These are phyloP conservation scores for Saturnispora galanensis DNA, from an alignment of 805 yeast genomes.

Conservation along the genomic window DNA sequence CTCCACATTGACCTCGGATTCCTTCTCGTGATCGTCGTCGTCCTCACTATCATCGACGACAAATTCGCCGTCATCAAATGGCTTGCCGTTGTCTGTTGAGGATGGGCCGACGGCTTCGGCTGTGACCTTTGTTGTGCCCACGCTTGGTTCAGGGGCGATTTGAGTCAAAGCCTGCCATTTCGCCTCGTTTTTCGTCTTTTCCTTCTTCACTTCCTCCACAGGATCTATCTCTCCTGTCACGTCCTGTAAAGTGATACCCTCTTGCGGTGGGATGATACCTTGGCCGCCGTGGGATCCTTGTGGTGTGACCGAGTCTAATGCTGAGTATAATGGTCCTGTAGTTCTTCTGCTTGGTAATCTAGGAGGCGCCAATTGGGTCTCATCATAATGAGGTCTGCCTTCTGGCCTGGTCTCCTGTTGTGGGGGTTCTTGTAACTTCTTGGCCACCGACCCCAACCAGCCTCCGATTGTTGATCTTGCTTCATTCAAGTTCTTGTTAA, in stretches of 20 bases:
- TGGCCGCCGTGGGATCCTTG: neutral
- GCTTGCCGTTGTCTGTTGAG: neutral
- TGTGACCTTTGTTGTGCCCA: constrained; percentile 3
- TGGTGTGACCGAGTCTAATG: constrained; percentile 1
- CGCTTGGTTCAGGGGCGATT: constrained; percentile 31
- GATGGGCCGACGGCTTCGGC: neutral
- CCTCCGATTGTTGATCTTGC: constrained; percentile 65
- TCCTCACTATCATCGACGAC: constrained; percentile 44
- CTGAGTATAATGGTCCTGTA: constrained; percentile 13
- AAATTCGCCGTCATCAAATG: constrained; percentile 34
- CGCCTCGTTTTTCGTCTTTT: constrained; percentile 16
- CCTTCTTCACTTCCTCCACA: neutral
- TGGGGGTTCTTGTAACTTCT: constrained; percentile 27
- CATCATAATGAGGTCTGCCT: neutral
- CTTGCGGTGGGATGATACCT: neutral
- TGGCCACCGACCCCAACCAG: constrained; percentile 67
- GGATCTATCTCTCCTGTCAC: constrained; percentile 2
- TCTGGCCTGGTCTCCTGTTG: too few species aligned
- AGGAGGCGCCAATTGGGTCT: constrained; percentile 4
- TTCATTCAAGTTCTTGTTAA: constrained; percentile 70
- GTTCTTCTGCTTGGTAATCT: constrained; percentile 6
- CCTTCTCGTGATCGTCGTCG: constrained; percentile 21
- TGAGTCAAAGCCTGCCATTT: constrained; percentile 37
- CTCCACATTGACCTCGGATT: neutral
- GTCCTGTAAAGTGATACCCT: constrained; percentile 1